phyloP scores from a whole-genome alignment of 768 basidiomycete species.

The Boletus rufocinnamomeus region DNA sequence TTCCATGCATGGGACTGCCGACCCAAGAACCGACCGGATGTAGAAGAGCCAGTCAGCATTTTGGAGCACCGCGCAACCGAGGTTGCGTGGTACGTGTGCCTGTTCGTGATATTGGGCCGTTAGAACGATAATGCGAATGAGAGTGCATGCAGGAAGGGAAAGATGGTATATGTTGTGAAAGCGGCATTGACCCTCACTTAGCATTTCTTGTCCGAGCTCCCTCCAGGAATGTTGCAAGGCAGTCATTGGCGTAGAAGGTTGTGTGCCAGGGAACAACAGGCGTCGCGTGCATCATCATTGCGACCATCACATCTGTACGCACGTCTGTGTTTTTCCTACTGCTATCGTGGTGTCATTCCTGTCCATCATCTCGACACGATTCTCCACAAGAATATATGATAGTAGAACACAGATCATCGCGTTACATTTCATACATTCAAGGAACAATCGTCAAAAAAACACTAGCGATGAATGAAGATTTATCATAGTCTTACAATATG shows the following conservation, averaged over 20 bases:
- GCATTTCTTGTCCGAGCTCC: too few species aligned
- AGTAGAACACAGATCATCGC: too few species aligned
- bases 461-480: neutral
- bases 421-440: too few species aligned
- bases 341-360: neutral
- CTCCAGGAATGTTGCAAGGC: too few species aligned
- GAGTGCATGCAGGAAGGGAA: too few species aligned
- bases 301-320: neutral
- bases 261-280: neutral
- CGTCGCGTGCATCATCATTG: neutral
- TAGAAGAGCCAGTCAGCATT: neutral
- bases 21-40: neutral
- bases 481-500: neutral
- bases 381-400: neutral
- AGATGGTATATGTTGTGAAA: too few species aligned
- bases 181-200: too few species aligned
- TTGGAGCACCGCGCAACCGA: too few species aligned
- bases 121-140: too few species aligned
- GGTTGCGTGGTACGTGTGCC: too few species aligned
- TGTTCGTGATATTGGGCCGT: too few species aligned
- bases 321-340: neutral
- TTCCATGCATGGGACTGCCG: neutral
- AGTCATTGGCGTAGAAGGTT: too few species aligned
- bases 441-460: neutral
- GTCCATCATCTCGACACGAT: neutral